Evolutionary conservation across 768 basidiomycete species (phyloP).

Genomic region (Leccinum disarticulatum): DNA sequence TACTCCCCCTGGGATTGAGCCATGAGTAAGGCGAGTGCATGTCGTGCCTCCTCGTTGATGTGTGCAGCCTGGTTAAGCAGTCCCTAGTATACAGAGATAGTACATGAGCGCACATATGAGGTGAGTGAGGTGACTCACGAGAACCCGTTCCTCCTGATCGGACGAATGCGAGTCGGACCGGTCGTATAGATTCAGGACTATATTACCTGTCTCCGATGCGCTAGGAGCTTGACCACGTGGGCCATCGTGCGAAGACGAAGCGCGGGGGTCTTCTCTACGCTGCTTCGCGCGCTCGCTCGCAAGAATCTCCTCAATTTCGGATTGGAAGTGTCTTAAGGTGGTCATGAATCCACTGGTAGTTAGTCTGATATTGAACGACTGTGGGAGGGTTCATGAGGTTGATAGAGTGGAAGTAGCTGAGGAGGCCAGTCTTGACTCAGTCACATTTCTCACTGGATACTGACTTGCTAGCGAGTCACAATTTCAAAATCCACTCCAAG

Average conservation of each 20-base stretch:
- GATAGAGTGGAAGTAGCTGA: slow-evolving; percentile 3
- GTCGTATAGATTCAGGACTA: background rate
- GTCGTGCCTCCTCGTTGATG: slow-evolving; percentile 57
- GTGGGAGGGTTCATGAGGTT: slow-evolving; percentile 16
- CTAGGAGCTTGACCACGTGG: slow-evolving; percentile 51
- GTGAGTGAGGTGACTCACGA: slow-evolving; percentile 10
- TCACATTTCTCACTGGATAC: background rate
- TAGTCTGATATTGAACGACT: slow-evolving; percentile 3
- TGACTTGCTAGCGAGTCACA: background rate
- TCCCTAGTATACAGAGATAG: slow-evolving; percentile 31
- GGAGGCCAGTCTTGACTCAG: background rate
- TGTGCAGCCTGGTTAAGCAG: slow-evolving; percentile 35
- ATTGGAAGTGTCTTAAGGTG: slow-evolving; percentile 46
- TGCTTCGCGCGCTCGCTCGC: slow-evolving; percentile 66
- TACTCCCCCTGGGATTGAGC: slow-evolving; percentile 73
- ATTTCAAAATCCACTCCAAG: background rate
- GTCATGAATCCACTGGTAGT: slow-evolving; percentile 24
- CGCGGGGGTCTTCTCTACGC: slow-evolving; percentile 34
- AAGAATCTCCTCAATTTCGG: slow-evolving; percentile 76
- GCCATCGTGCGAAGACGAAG: slow-evolving; percentile 19
- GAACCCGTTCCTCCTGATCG: slow-evolving; percentile 19
- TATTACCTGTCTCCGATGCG: background rate
- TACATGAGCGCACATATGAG: background rate
- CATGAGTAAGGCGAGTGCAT: slow-evolving; percentile 62
- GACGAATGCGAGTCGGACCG: slow-evolving; percentile 7